Evolutionary conservation across 2,329 filamentous ascomycete genomes (phyloP), one percentile per base, ranked within the genome.

Genomic region (Fusarium protoensiforme): DNA sequence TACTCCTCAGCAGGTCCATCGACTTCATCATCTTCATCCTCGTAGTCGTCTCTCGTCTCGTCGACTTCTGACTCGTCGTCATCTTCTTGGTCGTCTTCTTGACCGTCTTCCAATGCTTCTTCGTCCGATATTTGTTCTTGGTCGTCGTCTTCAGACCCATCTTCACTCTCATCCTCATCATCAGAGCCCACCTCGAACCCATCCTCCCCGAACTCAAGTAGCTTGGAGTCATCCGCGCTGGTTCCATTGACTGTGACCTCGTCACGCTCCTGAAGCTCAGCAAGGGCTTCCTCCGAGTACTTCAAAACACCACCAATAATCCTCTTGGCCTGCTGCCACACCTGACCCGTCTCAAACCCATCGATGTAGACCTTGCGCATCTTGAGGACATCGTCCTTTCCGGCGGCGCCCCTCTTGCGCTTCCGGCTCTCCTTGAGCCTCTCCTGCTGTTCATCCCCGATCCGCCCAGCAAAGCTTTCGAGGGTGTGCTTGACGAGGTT

Each of bases 271-370:
- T 88, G 84, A 35, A 91, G 78, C 72, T 87, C 87, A 58, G 84
- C 80, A 18, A 91, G 78, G 5, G 84, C 78, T 7, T 83, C 81
- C 56, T 85, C 82, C 0, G 87, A 87, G 72, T 89, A 86, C 46
- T 84, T 81, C 53, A 90, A 75, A 13, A 88, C 83, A 54, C 87
- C 86, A 14, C 82, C 88, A 65, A 98, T 91, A 22, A 98, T 94
- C 77, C 93, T 91, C 78, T 92, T 92, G 10, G 94, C 93, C 84
- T 99, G 96, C 82, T 98, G 94, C 93, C 96, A 99, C 48, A 99
- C 92, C 83, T 98, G 96, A 22, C 92, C 90, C 13, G 93, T 92
- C 77, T 93, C 93, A 76, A 98, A 98, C 0, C 96, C 96, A 65
- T 97, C 91, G 8, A 94, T 86, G 80, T 98, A 93, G 18, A 99